Percentiles rank a stretch among this genome's conserved stretches.
These are phyloP conservation scores for Mycena belliarum DNA, from an alignment of 768 basidiomycete genomes.

Conservation along the genomic window DNA sequence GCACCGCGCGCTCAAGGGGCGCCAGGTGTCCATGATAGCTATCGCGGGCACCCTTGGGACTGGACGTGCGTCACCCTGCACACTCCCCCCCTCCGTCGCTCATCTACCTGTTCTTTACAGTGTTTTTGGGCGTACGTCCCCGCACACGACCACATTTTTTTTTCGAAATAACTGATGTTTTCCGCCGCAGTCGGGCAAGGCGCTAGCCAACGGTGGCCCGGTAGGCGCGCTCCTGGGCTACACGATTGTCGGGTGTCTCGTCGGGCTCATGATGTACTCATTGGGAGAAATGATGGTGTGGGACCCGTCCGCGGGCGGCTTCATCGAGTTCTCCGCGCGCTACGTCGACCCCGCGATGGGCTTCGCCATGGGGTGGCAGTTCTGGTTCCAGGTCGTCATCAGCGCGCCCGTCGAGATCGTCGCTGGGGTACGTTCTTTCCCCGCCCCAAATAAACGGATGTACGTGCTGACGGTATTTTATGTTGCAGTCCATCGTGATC, in stretches of 20 bases:
- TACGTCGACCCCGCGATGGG: conserved; percentile 38
- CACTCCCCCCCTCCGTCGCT: neutral
- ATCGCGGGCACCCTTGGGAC: conserved; percentile 35
- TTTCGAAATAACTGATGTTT: neutral
- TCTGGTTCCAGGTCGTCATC: conserved; percentile 31
- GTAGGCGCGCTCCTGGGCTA: conserved; percentile 48
- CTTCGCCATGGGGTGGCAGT: conserved; percentile 39
- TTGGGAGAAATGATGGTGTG: conserved; percentile 31
- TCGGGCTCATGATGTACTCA: conserved; percentile 33
- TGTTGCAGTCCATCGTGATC: conserved; percentile 34
- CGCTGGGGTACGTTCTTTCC: conserved; percentile 27
- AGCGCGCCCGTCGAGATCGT: conserved; percentile 38
- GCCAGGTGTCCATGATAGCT: conserved; percentile 37
- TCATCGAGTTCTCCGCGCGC: conserved; percentile 28
- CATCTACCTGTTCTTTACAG: neutral
- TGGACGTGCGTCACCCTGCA: conserved; percentile 30
- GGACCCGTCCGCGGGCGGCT: conserved; percentile 29
- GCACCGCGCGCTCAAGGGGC: conserved; percentile 33
- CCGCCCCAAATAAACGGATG: too few species aligned
- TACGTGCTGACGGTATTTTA: neutral
- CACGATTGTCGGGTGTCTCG: conserved; percentile 38
- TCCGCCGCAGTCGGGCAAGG: conserved; percentile 31
- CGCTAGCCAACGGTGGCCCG: conserved; percentile 44
- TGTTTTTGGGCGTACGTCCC: conserved; percentile 21
- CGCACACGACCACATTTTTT: neutral